Evolutionary conservation across 108 stramenopile species (phyloP).

Genomic region (Nitzschia sp.): DNA sequence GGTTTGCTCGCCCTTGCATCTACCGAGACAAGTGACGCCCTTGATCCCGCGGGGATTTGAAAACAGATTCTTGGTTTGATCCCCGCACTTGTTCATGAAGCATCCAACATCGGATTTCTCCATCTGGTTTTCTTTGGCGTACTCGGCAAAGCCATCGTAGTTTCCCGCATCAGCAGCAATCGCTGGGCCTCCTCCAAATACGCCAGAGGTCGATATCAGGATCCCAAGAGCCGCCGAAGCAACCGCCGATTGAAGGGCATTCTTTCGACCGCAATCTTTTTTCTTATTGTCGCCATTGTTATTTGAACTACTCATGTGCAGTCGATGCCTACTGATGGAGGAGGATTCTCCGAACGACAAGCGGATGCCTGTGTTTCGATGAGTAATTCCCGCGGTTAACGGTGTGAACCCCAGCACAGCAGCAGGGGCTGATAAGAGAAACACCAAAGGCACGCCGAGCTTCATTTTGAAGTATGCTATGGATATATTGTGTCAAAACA

Average conservation of each 20-base stretch:
- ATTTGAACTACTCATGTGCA: no score
- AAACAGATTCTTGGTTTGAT: conserved; percentile 71
- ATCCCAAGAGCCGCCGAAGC: conserved; percentile 15
- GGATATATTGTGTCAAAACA: no score
- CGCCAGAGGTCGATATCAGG: conserved; percentile 4
- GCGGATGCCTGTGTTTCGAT: no score
- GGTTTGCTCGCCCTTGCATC: conserved; percentile 91
- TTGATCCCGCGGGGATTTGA: conserved; percentile 89
- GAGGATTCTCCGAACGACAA: no score
- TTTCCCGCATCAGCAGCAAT: conserved; percentile 30
- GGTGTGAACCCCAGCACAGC: no score
- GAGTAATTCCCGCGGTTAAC: no score
- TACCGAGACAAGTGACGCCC: conserved; percentile 82
- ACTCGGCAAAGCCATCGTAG: conserved; percentile 84
- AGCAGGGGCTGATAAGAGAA: no score
- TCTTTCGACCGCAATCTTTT: not conserved
- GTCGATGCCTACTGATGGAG: no score
- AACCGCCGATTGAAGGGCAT: conserved; percentile 9
- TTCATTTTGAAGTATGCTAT: no score
- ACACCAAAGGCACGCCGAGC: no score
- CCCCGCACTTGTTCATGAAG: conserved; percentile 80
- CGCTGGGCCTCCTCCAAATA: conserved; percentile 23
- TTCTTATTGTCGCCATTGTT: not conserved
- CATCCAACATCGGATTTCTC: conserved; percentile 81
- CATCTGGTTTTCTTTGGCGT: conserved; percentile 86